phyloP scores from a whole-genome alignment of 441 rosid species.

The Croton laevigatus region DNA sequence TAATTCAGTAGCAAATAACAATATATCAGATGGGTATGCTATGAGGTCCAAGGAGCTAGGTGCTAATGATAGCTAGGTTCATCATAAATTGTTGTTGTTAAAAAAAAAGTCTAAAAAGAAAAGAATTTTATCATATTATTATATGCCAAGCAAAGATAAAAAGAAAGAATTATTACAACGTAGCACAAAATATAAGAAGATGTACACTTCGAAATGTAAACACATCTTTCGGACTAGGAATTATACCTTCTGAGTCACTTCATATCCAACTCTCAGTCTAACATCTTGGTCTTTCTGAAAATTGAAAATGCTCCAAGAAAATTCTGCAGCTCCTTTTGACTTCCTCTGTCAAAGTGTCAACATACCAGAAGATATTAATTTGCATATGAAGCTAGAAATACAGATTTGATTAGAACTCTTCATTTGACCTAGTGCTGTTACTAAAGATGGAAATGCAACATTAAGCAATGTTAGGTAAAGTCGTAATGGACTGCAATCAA shows the following conservation, averaged over 20 bases:
- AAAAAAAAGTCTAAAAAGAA: neutral
- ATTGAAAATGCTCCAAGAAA: constrained; percentile 65
- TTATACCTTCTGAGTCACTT: constrained; percentile 65
- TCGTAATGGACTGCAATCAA: too few species aligned
- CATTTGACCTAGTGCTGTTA: neutral
- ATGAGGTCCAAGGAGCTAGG: neutral
- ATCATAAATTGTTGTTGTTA: neutral
- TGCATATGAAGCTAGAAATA: constrained; percentile 3
- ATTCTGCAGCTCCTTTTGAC: constrained; percentile 74
- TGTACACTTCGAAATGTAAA: neutral
- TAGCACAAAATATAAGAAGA: neutral
- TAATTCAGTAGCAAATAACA: neutral
- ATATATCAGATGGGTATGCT: neutral
- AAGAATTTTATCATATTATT: too few species aligned
- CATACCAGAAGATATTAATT: constrained; percentile 15
- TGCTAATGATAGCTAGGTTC: neutral
- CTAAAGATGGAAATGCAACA: too few species aligned
- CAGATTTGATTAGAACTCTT: neutral
- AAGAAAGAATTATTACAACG: neutral
- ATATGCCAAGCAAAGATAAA: neutral
- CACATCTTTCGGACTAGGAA: constrained; percentile 1
- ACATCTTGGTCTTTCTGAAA: constrained; percentile 84
- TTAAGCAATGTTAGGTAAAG: too few species aligned
- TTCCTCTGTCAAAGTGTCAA: constrained; percentile 68
- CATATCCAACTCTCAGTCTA: constrained; percentile 78